Evolutionary conservation across 2,329 filamentous ascomycete genomes (phyloP).

Genomic region (Ophiostoma ulmi): DNA sequence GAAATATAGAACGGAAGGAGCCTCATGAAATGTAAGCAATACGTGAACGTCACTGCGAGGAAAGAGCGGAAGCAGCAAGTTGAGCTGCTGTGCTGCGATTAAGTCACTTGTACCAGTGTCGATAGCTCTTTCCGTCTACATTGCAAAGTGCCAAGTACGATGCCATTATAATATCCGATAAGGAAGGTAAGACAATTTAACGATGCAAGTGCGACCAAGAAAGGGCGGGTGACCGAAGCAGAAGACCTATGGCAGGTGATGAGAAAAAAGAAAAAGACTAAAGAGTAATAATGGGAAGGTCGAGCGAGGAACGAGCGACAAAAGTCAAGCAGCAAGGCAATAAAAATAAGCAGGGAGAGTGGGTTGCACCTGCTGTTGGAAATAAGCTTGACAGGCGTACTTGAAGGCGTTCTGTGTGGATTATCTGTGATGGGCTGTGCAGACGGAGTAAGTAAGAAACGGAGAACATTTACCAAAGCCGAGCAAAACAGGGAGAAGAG

Average conservation of each 20-base stretch:
- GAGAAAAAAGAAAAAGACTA: background rate
- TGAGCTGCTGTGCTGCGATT: background rate
- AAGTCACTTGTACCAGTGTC: background rate
- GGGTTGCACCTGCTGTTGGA: background rate
- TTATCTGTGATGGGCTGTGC: background rate
- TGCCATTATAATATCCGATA: background rate
- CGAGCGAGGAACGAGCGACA: background rate
- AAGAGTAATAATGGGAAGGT: background rate
- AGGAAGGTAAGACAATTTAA: background rate
- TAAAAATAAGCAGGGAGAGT: background rate
- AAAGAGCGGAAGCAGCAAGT: background rate
- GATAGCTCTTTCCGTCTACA: background rate
- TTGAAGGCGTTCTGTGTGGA: background rate
- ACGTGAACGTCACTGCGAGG: background rate
- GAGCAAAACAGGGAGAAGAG: background rate
- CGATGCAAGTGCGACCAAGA: background rate
- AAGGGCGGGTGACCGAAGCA: constrained; percentile 1
- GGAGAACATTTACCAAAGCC: background rate
- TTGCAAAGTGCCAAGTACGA: background rate
- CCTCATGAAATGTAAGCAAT: background rate
- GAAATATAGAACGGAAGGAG: background rate
- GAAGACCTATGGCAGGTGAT: constrained; percentile 2
- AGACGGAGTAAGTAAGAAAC: background rate
- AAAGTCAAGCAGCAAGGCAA: background rate
- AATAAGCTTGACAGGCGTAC: constrained; percentile 3